Percentiles rank a stretch among this genome's conserved stretches.
Evolutionary conservation across 2,329 filamentous ascomycete species (phyloP).

Genomic region (Colletotrichum sidae): DNA sequence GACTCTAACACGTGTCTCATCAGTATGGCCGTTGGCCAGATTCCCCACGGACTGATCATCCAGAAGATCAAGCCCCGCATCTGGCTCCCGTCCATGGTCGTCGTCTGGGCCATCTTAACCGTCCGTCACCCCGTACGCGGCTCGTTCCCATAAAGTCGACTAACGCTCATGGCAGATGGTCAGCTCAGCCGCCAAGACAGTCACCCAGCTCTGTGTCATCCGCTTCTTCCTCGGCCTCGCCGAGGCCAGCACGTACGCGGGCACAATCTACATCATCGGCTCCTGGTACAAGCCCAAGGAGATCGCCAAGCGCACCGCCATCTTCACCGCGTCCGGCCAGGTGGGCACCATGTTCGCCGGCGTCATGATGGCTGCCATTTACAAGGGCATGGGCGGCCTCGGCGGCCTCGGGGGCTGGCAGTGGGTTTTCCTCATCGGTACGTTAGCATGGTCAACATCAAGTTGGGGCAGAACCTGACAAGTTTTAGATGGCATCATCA

Average conservation of each 20-base stretch:
- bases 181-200: slow-evolving; percentile 40
- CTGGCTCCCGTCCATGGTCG: slow-evolving; percentile 60
- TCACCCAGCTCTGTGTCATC: slow-evolving; percentile 50
- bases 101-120: slow-evolving; percentile 61
- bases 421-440: slow-evolving; percentile 50
- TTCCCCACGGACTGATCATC: slow-evolving; percentile 58
- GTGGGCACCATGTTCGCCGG: slow-evolving; percentile 71
- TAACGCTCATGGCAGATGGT: slow-evolving; percentile 22
- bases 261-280: slow-evolving; percentile 56
- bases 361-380: slow-evolving; percentile 62
- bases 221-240: slow-evolving; percentile 54
- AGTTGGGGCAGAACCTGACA: neutral
- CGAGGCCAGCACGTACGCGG: slow-evolving; percentile 54
- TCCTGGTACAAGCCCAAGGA: slow-evolving; percentile 72
- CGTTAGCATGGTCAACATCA: neutral
- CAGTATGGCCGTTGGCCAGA: slow-evolving; percentile 51
- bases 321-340: slow-evolving; percentile 71
- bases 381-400: slow-evolving; percentile 53
- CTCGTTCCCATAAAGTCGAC: neutral
- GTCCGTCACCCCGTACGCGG: neutral
- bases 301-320: slow-evolving; percentile 71
- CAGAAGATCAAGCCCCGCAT: slow-evolving; percentile 61
- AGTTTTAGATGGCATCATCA: slow-evolving; percentile 60
- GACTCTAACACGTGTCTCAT: neutral
- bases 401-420: slow-evolving; percentile 63